phyloP scores from a whole-genome alignment of 1,139 yeast species.

The Pichia sp. region DNA sequence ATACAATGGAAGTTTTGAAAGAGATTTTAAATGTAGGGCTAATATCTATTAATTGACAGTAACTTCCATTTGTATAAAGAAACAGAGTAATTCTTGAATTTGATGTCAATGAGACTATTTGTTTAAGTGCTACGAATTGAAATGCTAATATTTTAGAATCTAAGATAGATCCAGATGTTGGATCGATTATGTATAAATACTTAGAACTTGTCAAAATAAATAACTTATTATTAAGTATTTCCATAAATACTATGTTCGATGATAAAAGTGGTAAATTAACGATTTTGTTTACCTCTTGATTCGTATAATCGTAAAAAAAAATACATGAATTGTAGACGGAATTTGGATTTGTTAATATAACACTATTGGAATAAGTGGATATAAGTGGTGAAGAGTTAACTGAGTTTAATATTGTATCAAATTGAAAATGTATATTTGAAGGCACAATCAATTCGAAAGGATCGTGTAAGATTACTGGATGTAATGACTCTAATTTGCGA shows the following conservation, averaged over 20 bases:
- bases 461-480: neutral
- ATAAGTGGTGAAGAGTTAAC: neutral
- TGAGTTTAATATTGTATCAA: neutral
- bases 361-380: neutral
- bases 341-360: neutral
- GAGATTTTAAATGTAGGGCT: neutral
- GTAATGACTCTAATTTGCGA: no score
- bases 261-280: neutral
- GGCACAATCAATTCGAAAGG: neutral
- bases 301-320: neutral
- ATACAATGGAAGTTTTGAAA: conserved; percentile 6
- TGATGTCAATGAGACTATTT: neutral
- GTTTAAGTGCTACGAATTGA: conserved; percentile 3
- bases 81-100: neutral
- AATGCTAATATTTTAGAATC: conserved; percentile 1
- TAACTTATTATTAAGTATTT: neutral
- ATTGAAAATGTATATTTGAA: neutral
- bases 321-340: neutral
- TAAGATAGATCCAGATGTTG: conserved; percentile 1
- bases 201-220: neutral
- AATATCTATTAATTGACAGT: conserved; percentile 7
- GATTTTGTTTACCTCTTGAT: neutral
- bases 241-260: neutral
- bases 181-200: conserved; percentile 1
- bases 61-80: conserved; percentile 8